Conservation (phyloP, 1,284 basidiomycete species). For the Tranzscheliella williamsii region DNA sequence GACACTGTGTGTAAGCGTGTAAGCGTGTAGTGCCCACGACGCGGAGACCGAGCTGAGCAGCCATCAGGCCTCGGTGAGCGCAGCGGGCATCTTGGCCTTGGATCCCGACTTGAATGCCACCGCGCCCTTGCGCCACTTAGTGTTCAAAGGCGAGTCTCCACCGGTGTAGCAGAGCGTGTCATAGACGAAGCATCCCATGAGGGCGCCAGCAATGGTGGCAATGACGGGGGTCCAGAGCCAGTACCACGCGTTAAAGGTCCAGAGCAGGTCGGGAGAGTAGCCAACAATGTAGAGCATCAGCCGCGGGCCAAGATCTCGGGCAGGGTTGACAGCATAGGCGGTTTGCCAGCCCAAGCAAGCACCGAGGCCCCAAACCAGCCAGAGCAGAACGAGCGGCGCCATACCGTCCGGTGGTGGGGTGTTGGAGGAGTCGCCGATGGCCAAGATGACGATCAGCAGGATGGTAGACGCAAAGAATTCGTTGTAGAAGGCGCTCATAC, state of each 20-base stretch:
- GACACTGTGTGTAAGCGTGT: too few relatives aligned
- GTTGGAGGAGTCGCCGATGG: conserved; percentile 61
- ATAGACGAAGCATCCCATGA: conserved; percentile 61
- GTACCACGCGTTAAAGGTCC: conserved; percentile 68
- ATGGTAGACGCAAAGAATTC: conserved; percentile 47
- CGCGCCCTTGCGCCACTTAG: conserved; percentile 3
- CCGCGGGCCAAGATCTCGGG: conserved; percentile 70
- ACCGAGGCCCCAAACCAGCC: conserved; percentile 68
- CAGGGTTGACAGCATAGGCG: conserved; percentile 69
- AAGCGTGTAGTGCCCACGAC: too few relatives aligned
- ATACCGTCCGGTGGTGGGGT: conserved; percentile 65
- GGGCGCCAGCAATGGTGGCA: conserved; percentile 52
- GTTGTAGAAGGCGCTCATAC: conserved; percentile 41
- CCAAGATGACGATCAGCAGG: conserved; percentile 48
- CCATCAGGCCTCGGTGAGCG: conserved; percentile 22
- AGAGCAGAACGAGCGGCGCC: conserved; percentile 68
- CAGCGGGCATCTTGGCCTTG: conserved; percentile 36
- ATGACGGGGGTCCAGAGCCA: conserved; percentile 73
- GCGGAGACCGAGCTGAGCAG: too few relatives aligned
- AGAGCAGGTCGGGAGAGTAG: conserved; percentile 65
- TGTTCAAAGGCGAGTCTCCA: conserved; percentile 56
- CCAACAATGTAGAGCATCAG: conserved; percentile 69
- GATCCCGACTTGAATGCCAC: conserved; percentile 6
- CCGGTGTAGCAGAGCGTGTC: conserved; percentile 62
- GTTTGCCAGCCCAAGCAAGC: conserved; percentile 69